These are phyloP conservation scores for Taiwanofungus camphoratus DNA, from an alignment of 1,284 basidiomycete species.

Conservation along the genomic window DNA sequence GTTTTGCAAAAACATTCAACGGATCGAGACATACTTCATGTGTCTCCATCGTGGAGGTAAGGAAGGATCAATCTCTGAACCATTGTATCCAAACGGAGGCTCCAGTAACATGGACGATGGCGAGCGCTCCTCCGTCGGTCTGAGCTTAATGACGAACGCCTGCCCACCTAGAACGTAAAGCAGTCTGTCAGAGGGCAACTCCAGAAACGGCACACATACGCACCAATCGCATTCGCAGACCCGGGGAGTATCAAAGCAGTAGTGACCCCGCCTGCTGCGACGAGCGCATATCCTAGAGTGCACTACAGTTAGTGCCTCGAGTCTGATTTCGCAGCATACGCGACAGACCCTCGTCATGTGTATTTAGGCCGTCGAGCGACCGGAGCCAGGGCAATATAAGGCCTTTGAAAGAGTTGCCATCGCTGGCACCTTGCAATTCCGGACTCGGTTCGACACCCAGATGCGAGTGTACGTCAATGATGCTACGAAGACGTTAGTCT, in stretches of 20 bases:
- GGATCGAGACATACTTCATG: conserved; percentile 30
- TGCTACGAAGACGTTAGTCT: conserved; percentile 6
- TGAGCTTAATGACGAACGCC: conserved; percentile 44
- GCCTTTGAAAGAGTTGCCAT: conserved; percentile 31
- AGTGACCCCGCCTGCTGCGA: conserved; percentile 41
- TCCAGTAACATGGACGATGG: conserved; percentile 42
- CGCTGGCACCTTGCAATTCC: conserved; percentile 21
- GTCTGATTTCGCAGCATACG: not conserved
- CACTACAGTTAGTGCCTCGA: not conserved
- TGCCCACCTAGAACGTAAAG: conserved; percentile 17
- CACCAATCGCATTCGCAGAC: conserved; percentile 40
- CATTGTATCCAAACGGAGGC: conserved; percentile 36
- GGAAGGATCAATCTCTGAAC: conserved; percentile 19
- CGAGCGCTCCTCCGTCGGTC: conserved; percentile 36
- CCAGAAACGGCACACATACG: conserved; percentile 1
- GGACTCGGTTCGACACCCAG: conserved; percentile 14
- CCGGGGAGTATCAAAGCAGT: conserved; percentile 43
- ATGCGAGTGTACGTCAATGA: conserved; percentile 22
- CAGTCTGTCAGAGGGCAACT: not conserved
- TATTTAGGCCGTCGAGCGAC: conserved; percentile 40
- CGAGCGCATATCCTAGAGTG: conserved; percentile 24
- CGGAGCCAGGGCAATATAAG: conserved; percentile 40
- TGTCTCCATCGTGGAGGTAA: conserved; percentile 36
- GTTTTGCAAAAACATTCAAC: not conserved
- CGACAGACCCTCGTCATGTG: conserved; percentile 26